Evolutionary conservation across 257 asterid genomes (phyloP), one percentile per base, ranked within the genome.

Genomic region (Echites panduratus): DNA sequence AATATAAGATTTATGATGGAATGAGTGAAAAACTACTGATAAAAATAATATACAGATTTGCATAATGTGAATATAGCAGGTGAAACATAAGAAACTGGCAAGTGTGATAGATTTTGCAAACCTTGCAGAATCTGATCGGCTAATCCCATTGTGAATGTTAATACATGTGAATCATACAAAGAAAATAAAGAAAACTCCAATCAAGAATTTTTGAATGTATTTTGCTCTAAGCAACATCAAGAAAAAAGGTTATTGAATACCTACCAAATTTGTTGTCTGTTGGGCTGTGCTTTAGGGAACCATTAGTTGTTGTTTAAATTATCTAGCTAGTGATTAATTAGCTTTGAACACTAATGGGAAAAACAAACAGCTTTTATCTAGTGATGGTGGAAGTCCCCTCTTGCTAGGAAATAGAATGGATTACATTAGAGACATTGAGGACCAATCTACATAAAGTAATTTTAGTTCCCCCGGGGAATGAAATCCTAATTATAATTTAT

Each of bases 221-320:
- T 53, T 54, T 70, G 50, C 10, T 35, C 29, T 32, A 16, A 16
- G 19, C 3, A 17, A 19, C 52, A 32, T 53, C 26, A 35, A n/a
- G 38, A 32, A 32, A 32, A 24, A 47, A 53, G 19, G 73, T 29
- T 19, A 20, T 49, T 16, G 73, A 35, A 32, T 35, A 19, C 50
- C 27, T 64, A 64, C 57, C 61, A 58, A 43, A 27, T 49, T 47
- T 61, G 62, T 69, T 52, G 32, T 62, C 61, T n/a, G 9, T 4
- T 9, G 52, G 69, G 66, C 53, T 20, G 71, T 53, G 49, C 72
- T 65, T 73, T 73, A n/a, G 26, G 77, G 66, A 43, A 73, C 70
- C 66, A 24, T 50, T 38, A n/a, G 22, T 59, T 72, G 40, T 35
- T 63, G 29, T 19, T 26, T 29, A 27, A 29, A 59, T 29, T 4